phyloP scores from a whole-genome alignment of 208 protist species.

The Trypanosoma platydactyli region DNA sequence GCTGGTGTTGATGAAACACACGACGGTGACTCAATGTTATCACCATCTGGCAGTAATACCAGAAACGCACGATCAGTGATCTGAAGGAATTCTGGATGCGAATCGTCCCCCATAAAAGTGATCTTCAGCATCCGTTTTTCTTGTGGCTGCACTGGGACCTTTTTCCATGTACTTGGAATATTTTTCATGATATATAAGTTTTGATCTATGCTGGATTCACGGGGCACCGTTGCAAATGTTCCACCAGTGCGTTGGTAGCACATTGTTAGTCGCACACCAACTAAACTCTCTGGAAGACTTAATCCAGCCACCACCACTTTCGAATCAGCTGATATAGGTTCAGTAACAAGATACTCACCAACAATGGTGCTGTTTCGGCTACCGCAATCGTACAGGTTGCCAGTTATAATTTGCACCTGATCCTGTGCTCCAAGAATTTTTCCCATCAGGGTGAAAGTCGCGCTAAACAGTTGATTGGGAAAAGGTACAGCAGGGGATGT shows the following conservation, averaged over 20 bases:
- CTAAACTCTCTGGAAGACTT: background rate
- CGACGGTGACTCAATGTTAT: background rate
- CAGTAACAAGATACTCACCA: conserved; percentile 30
- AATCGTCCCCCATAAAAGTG: conserved; percentile 52
- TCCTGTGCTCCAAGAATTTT: conserved; percentile 37
- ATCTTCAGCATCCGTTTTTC: conserved; percentile 44
- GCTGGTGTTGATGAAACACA: conserved; percentile 3
- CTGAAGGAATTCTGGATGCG: conserved; percentile 41
- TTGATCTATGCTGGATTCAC: conserved; percentile 34
- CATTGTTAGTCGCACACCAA: conserved; percentile 46
- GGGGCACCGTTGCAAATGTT: conserved; percentile 75
- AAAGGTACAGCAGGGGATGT: conserved; percentile 43
- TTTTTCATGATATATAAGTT: conserved; percentile 53
- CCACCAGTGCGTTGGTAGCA: conserved; percentile 63
- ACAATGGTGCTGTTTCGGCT: conserved; percentile 71
- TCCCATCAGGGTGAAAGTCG: conserved; percentile 44
- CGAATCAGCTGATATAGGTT: background rate
- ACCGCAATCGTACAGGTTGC: conserved; percentile 75
- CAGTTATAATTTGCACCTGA: conserved; percentile 67
- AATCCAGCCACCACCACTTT: background rate
- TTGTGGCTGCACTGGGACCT: conserved; percentile 56
- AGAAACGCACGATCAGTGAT: conserved; percentile 61
- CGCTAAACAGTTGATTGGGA: conserved; percentile 46
- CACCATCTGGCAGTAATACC: conserved; percentile 28
- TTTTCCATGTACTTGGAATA: conserved; percentile 54